Conservation (phyloP, 2,329 filamentous ascomycete species). For the Didymellaceae sp. region DNA sequence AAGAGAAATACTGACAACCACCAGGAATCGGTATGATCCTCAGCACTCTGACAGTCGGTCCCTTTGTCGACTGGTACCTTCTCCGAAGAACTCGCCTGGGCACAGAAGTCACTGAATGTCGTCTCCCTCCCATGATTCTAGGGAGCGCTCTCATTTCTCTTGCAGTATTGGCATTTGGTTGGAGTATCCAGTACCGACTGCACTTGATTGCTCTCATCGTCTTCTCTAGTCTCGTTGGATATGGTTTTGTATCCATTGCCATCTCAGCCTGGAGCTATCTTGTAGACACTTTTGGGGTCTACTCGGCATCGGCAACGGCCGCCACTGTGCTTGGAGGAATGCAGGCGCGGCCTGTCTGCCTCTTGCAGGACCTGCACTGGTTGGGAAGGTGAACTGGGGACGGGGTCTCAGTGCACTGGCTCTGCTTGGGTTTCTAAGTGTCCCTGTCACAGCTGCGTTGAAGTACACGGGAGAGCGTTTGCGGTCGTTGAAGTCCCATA, state of each 20-base stretch:
- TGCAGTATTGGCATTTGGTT: too few relatives aligned
- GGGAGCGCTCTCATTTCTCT: too few relatives aligned
- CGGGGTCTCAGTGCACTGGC: conserved; percentile 57
- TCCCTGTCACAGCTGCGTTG: conserved; percentile 58
- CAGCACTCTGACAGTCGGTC: too few relatives aligned
- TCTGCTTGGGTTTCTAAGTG: conserved; percentile 49
- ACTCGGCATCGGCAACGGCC: conserved; percentile 62
- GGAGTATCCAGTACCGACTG: too few relatives aligned
- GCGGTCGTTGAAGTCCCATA: not conserved
- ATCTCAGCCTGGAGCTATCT: conserved; percentile 61
- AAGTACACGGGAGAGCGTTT: conserved; percentile 29
- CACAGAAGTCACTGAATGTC: too few relatives aligned
- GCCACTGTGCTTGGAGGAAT: conserved; percentile 61
- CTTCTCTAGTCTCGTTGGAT: conserved; percentile 51
- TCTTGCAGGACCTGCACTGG: conserved; percentile 56
- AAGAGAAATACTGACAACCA: too few relatives aligned
- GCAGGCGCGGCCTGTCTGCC: conserved; percentile 63
- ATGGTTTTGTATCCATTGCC: conserved; percentile 52
- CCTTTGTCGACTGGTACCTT: too few relatives aligned
- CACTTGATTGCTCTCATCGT: not conserved
- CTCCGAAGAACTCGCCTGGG: too few relatives aligned
- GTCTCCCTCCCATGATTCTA: too few relatives aligned
- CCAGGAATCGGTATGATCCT: too few relatives aligned
- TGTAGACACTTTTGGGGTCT: conserved; percentile 62
- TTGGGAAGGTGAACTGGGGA: conserved; percentile 57